Base-by-base conservation (phyloP, 768 basidiomycete species). In the Leccinum boreale region DNA sequence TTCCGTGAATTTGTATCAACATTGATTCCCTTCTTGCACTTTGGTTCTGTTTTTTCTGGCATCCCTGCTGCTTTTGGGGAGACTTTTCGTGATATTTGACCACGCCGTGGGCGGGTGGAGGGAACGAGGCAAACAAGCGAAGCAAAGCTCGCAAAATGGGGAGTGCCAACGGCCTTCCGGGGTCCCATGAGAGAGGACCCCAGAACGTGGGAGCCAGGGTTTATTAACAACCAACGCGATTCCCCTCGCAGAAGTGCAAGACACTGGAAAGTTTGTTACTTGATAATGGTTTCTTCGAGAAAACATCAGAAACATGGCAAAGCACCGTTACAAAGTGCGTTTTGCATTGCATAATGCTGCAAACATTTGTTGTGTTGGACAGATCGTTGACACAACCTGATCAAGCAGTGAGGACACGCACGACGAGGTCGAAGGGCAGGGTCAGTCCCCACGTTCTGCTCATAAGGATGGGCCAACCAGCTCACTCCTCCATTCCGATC, bases 381-480 rank as follows among this genome's bases (percentile, higher is more conserved):
- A 60, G 33, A 55, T 70, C 36, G 28, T 72, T 72, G 63, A 73
- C 61, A 56, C 57, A 53, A 62, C 57, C 50, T 51, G 56, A 56
- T 53, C 64, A 55, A 60, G 57, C 73, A 84, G 84, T 77, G 68
- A 81, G 83, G 63, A 76, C 82, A 42, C 81, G 83, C 61, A 82
- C 76, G 64, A 85, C 83, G 61, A 79, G 83, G 75, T 82, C 81
- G 59, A 81, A 79, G 68, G 83, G 79, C 70, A 80, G 76, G 77
- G 82, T 81, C 59, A 75, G 81, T 70, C 58, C 56, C 67, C 68
- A 68, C 66, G 61, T 67, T 63, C 53, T 52, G 39, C 59, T 68
- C 57, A 59, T 59, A 26, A 58, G 59, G 53, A 58, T 52, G 54
- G 46, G 39, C 28, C 46, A 63, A 48, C 61, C 49, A 63, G 53